Evolutionary conservation across 2,329 filamentous ascomycete genomes (phyloP), one percentile per base, ranked within the genome.

Genomic region (Magnaporthiopsis rhizophila): DNA sequence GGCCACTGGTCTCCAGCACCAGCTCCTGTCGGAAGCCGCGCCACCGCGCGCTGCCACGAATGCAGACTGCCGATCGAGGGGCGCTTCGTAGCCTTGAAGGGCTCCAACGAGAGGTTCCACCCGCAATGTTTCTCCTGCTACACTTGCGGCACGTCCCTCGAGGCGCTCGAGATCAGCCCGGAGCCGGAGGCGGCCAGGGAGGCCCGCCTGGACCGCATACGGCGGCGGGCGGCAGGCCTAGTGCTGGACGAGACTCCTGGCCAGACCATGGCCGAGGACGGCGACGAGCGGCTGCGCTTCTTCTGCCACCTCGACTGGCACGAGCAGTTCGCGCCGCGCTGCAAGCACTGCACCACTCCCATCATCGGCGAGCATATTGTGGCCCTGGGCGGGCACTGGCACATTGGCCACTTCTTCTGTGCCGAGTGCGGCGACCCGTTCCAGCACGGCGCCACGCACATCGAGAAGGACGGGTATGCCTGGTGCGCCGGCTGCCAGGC

Each of bases 281-380:
- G 89, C 58, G 89, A 94, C 73, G 83, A 85, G 53, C 81, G 86
- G 13, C 78, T 91, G 59, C 87, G 94, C 13, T 98, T 98, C 83
- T 99, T 90, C 79, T 99, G 95, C 77, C 94, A 98, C 74, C 84
- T 99, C n/a, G 95, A 99, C 79, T 99, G 93, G 85, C 95, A 99
- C 76, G 95, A 99, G 77, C 81, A 90, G 64, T 99, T 91, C 76
- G 92, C 90, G 38, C 95, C 95, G 5, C 87, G 92, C 58, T 99
- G 95, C 83, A 95, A 95, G 78, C 92, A 91, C 75, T 99, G 95
- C 84, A 92, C 90, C 75, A 99, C 95, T 9, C 94, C 95, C 3
- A 99, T 99, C 71, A 88, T 98, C 69, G 93, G 93, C 58, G 93
- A 98, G 76, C 92, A 98, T 69, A 88, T 97, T 38, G 89, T 97